phyloP scores from a whole-genome alignment of 345 rosid genomes.

The Moringa oleifera region DNA sequence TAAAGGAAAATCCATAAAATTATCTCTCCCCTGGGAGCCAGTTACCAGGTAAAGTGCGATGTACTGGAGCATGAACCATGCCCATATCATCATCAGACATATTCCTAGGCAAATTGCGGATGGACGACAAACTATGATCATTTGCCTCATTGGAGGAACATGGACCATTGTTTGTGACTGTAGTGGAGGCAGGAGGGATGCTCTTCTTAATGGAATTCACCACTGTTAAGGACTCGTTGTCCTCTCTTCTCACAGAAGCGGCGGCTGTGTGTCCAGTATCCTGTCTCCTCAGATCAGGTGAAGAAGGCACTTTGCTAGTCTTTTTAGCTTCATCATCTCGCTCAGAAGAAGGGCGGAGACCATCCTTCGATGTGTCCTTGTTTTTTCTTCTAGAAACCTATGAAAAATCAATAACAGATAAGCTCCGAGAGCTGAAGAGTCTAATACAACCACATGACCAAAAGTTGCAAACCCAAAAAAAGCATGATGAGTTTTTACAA shows the following conservation, averaged over 20 bases:
- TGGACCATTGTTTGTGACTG: slow-evolving; percentile 71
- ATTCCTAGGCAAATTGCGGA: slow-evolving; percentile 58
- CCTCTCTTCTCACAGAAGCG: slow-evolving; percentile 41
- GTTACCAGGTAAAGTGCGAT: slow-evolving; percentile 77
- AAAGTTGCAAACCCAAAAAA: neutral
- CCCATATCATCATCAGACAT: slow-evolving; percentile 61
- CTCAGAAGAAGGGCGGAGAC: slow-evolving; percentile 34
- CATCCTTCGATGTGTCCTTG: slow-evolving; percentile 67
- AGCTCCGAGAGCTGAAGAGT: slow-evolving; percentile 13
- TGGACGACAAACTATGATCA: slow-evolving; percentile 53
- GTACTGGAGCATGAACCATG: slow-evolving; percentile 40
- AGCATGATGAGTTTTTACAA: too few relatives aligned
- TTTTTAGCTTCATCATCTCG: slow-evolving; percentile 56
- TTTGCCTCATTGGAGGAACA: slow-evolving; percentile 68
- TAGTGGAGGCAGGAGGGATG: slow-evolving; percentile 38
- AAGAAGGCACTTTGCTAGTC: slow-evolving; percentile 43
- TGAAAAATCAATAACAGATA: slow-evolving; percentile 17
- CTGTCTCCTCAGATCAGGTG: slow-evolving; percentile 59
- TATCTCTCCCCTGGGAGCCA: neutral
- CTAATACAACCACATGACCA: neutral
- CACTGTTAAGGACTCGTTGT: slow-evolving; percentile 32
- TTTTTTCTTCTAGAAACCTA: slow-evolving; percentile 69
- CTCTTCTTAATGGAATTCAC: slow-evolving; percentile 23
- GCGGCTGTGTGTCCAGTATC: slow-evolving; percentile 41
- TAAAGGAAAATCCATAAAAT: neutral